These are phyloP conservation scores for Xylariaceae sp. DNA, from an alignment of 2,329 filamentous ascomycete genomes.

Conservation along the genomic window DNA sequence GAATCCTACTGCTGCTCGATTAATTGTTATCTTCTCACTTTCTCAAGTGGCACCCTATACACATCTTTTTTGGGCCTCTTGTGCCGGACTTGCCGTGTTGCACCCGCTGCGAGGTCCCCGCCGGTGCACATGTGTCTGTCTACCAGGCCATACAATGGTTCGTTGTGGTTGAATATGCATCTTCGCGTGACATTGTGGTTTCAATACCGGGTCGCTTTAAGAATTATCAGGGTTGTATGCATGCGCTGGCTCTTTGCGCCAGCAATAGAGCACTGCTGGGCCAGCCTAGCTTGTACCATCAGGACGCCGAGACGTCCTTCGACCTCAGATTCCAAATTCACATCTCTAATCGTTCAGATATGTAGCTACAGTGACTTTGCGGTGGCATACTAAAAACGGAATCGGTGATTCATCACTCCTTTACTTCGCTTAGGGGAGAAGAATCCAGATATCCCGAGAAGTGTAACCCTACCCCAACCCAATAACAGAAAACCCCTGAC, in stretches of 20 bases:
- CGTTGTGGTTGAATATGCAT: constrained; percentile 4
- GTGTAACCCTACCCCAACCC: constrained; percentile 19
- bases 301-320: background rate
- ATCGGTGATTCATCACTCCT: too few species aligned
- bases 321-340: too few species aligned
- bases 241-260: constrained; percentile 4
- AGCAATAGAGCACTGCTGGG: background rate
- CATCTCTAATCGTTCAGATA: too few species aligned
- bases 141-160: background rate
- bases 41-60: background rate
- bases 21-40: background rate
- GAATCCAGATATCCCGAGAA: constrained; percentile 5
- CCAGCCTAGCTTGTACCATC: background rate
- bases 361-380: too few species aligned
- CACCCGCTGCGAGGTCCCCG: too few species aligned
- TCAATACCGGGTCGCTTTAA: background rate
- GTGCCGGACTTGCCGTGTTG: too few species aligned
- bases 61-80: too few species aligned
- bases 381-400: too few species aligned
- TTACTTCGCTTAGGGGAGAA: too few species aligned
- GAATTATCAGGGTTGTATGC: constrained; percentile 7
- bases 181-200: background rate
- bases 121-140: background rate
- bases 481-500: constrained; percentile 12
- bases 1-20: background rate